Base-by-base conservation (phyloP, 345 rosid genomes). In the Ceriops zippeliana region DNA sequence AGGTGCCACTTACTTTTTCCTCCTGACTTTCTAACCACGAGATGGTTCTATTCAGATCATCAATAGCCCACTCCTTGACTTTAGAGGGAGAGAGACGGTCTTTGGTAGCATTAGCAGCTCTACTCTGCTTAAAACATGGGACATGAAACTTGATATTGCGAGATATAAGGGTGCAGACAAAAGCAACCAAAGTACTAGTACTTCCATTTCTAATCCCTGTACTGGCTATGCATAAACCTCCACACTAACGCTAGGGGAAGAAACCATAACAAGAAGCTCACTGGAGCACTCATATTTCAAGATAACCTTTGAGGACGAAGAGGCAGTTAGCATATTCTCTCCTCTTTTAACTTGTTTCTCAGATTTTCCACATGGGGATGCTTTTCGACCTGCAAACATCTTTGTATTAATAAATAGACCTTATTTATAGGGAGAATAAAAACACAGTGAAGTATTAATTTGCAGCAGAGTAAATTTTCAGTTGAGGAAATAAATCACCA, bases 1-100 rank as follows among this genome's bases (percentile, higher is more conserved):
- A 62, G 72, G 54, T 57, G 60, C 17, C 47, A 61, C 76, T 73
- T 73, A 87, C 99, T 83, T 90, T 88, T 83, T 91, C 99, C 70
- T 90, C 90, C 73, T 80, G 96, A 78, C 86, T 83, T 71, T 86
- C 89, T 31, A 95, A 79, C 97, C 97, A 95, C 65, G 87, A 77
- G 70, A 86, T 79, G 61, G 97, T 91, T 78, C 65, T 84, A 65
- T 67, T 78, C 59, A 91, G 82, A 80, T 95, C 99, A 65, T 82
- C 83, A 63, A 79, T 67, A 59, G 83, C 93, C 97, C 97, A 89
- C 72, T 81, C 78, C 83, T 88, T 88, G 68, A 89, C 84, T 67
- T 81, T 79, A 10, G 88, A 62, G 59, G 76, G 82, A 73, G 81
- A 68, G 66, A 88, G 79, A 28, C 60, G 53, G 58, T 76, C 85